Evolutionary conservation across 208 protist genomes (phyloP).

Genomic region (Angomonas deanei): DNA sequence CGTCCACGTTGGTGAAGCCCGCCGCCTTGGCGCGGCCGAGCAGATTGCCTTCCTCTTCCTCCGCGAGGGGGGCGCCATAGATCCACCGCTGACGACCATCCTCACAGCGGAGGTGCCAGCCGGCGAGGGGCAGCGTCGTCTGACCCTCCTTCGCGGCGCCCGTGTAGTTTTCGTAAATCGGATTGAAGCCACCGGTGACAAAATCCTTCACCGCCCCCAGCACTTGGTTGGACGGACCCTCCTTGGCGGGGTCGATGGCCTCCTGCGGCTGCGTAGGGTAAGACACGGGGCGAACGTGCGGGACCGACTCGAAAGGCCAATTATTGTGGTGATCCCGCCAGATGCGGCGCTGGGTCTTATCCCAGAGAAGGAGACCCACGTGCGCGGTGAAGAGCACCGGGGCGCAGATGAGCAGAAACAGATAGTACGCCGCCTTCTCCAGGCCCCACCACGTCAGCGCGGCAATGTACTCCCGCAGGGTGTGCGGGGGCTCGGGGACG

Average conservation of each 20-base stretch:
- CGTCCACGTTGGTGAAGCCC: slow-evolving; percentile 29
- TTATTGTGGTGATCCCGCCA: slow-evolving; percentile 30
- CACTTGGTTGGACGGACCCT: neutral
- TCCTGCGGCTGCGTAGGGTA: slow-evolving; percentile 16
- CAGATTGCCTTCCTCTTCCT: slow-evolving; percentile 57
- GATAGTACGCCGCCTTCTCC: slow-evolving; percentile 4
- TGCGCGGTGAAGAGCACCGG: slow-evolving; percentile 47
- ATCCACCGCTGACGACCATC: slow-evolving; percentile 89
- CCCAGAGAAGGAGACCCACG: slow-evolving; percentile 31
- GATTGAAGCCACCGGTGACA: neutral
- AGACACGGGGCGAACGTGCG: slow-evolving; percentile 42
- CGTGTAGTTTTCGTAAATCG: slow-evolving; percentile 2
- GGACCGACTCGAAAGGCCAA: slow-evolving; percentile 47
- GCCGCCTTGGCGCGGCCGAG: slow-evolving; percentile 45
- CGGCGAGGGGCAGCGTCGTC: slow-evolving; percentile 51
- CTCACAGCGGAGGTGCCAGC: slow-evolving; percentile 82
- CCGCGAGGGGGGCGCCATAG: slow-evolving; percentile 37
- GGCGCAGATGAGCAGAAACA: slow-evolving; percentile 31
- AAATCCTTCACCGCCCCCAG: neutral
- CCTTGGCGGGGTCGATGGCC: neutral
- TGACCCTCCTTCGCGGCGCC: slow-evolving; percentile 6
- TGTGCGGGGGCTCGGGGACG: slow-evolving; percentile 53
- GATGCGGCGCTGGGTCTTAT: slow-evolving; percentile 41
- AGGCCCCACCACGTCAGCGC: slow-evolving; percentile 10
- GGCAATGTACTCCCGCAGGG: slow-evolving; percentile 32